A percentile compares a stretch with the other conserved stretches of the same genome.
These are phyloP conservation scores for Ganoderma multipileum DNA, from an alignment of 1,284 basidiomycete genomes.

Conservation along the genomic window DNA sequence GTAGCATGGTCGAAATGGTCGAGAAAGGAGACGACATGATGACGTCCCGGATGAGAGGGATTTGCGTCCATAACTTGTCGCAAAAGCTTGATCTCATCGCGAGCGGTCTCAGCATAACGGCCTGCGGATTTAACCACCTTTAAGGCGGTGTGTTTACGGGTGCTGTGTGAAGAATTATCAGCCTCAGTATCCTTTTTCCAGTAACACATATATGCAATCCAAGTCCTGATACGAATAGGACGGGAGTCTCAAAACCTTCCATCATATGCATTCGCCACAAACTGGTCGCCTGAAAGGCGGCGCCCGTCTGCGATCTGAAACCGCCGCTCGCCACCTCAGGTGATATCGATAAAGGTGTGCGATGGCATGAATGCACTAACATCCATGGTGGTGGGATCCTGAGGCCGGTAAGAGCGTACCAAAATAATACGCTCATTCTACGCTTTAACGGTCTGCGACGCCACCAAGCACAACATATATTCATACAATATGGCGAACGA, in stretches of 20 bases:
- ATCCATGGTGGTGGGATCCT: not conserved
- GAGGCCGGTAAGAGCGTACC: not conserved
- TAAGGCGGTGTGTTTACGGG: conserved; percentile 82
- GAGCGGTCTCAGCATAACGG: conserved; percentile 86
- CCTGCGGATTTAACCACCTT: conserved; percentile 93
- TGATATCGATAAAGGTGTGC: not conserved
- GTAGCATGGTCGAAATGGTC: conserved; percentile 81
- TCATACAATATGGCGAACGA: not conserved
- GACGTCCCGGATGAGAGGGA: conserved; percentile 70
- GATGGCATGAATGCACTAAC: not conserved
- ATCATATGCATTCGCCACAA: not conserved
- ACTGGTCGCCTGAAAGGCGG: not conserved
- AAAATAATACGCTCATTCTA: not conserved
- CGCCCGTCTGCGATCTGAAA: not conserved
- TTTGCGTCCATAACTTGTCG: conserved; percentile 79
- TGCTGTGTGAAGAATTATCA: conserved; percentile 42
- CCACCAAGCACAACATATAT: conserved; percentile 6
- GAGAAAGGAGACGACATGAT: conserved; percentile 84
- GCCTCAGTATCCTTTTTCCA: not conserved
- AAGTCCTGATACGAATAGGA: not conserved
- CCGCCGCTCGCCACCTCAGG: not conserved
- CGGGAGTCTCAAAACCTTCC: not conserved
- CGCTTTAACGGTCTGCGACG: not conserved
- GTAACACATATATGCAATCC: not conserved
- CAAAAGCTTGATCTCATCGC: conserved; percentile 90